phyloP scores from a whole-genome alignment of 164 flowering plant species.

The Hamamelis virginiana region DNA sequence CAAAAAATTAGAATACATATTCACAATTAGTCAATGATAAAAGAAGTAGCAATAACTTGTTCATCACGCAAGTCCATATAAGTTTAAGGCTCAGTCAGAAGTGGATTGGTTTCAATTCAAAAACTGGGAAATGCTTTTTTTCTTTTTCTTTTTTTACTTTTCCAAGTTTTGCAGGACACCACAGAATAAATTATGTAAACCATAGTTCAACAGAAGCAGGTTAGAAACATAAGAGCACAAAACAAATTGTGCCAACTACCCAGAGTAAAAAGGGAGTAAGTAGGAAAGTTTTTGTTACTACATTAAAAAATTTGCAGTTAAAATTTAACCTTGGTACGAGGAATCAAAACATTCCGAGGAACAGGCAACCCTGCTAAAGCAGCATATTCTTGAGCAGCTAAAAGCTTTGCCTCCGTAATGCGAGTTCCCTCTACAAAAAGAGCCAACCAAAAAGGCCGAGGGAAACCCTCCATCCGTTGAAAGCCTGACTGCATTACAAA shows the following conservation, averaged over 20 bases:
- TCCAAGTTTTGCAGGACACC: too few species aligned
- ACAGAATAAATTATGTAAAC: too few species aligned
- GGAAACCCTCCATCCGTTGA: constrained; percentile 59
- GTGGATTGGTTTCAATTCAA: too few species aligned
- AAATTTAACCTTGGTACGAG: constrained; percentile 69
- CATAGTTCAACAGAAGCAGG: too few species aligned
- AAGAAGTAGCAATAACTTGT: too few species aligned
- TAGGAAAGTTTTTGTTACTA: not conserved
- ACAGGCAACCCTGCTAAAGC: constrained; percentile 55
- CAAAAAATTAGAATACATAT: not conserved
- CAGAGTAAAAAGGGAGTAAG: not conserved
- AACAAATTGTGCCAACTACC: not conserved
- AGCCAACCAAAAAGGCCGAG: constrained; percentile 77
- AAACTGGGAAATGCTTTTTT: too few species aligned
- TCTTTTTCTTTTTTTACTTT: too few species aligned
- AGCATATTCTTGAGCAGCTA: constrained; percentile 79
- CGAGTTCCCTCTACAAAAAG: constrained; percentile 88
- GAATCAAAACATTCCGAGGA: constrained; percentile 78
- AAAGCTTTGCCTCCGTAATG: constrained; percentile 67
- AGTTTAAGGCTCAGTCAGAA: too few species aligned
- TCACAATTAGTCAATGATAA: not conserved
- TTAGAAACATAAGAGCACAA: too few species aligned
- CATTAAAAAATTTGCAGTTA: not conserved
- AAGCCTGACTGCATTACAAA: constrained; percentile 49
- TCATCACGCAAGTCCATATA: too few species aligned